phyloP scores from a whole-genome alignment of 129 eudicot genomes.

The Flaveria brownii region DNA sequence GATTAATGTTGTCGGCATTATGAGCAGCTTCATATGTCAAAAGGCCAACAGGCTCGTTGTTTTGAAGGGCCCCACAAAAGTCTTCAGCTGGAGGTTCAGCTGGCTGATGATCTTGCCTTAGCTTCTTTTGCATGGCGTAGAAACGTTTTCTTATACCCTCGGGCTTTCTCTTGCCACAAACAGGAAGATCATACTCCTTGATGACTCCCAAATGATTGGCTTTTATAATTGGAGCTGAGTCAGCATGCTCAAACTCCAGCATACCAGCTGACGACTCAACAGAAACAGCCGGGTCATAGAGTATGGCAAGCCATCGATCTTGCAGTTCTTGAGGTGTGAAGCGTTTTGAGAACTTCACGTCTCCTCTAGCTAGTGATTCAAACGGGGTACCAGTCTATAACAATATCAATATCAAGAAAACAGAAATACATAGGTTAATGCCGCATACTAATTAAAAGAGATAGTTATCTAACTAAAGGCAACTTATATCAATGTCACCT shows the following conservation, averaged over 20 bases:
- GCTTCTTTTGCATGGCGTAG: constrained; percentile 63
- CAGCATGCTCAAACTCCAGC: constrained; percentile 46
- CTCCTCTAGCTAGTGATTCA: constrained; percentile 77
- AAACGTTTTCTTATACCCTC: constrained; percentile 48
- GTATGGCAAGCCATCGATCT: constrained; percentile 71
- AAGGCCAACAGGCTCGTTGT: constrained; percentile 14
- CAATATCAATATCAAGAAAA: not conserved
- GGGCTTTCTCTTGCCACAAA: constrained; percentile 52
- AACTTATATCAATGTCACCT: not conserved
- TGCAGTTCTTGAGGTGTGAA: constrained; percentile 56
- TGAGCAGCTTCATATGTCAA: constrained; percentile 25
- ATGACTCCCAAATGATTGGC: constrained; percentile 16
- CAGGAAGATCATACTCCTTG: constrained; percentile 25
- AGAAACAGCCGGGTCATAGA: constrained; percentile 55
- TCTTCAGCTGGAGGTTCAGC: constrained; percentile 30
- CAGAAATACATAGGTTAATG: not conserved
- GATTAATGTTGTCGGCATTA: constrained; percentile 8
- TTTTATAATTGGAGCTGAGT: constrained; percentile 26
- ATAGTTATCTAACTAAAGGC: not conserved
- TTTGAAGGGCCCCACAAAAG: constrained; percentile 26
- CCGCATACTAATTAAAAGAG: not conserved
- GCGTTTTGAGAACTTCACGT: constrained; percentile 58
- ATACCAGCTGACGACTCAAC: constrained; percentile 51
- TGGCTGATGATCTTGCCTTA: constrained; percentile 37
- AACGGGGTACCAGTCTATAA: constrained; percentile 65